Percentiles rank a stretch among this genome's conserved stretches.
Conservation (phyloP, 2,329 filamentous ascomycete genomes). For the Calonectria henricotiae region DNA sequence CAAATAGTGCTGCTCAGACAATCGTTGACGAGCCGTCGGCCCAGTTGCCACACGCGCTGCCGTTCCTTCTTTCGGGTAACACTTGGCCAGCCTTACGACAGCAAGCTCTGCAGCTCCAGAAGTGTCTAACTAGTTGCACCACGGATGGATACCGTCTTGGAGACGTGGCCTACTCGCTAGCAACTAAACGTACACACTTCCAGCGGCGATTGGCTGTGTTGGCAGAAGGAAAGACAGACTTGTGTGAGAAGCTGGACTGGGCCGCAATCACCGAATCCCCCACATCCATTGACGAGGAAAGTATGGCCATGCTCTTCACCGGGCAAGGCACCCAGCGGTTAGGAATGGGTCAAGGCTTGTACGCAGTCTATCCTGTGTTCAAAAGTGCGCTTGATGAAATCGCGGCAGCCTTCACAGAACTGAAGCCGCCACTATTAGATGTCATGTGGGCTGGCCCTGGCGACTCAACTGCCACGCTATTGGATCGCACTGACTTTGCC, state of each 20-base stretch:
- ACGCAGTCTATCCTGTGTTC: neutral
- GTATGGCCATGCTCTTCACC: neutral
- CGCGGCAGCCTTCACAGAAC: neutral
- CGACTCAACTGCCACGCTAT: neutral
- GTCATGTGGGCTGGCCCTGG: neutral
- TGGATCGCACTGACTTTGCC: conserved; percentile 1
- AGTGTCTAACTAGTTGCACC: neutral
- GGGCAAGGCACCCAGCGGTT: neutral
- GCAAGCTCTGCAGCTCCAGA: neutral
- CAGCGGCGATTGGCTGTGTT: neutral
- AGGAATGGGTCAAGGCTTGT: neutral
- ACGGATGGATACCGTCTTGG: neutral
- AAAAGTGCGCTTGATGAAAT: neutral
- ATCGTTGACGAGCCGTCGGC: neutral
- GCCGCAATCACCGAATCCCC: neutral
- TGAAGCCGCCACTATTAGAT: neutral
- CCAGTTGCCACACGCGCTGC: neutral
- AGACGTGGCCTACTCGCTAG: neutral
- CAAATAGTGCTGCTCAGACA: too few species aligned
- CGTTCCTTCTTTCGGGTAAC: neutral
- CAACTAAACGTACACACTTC: neutral
- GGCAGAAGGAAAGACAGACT: neutral
- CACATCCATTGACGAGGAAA: neutral
- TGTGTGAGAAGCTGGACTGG: neutral
- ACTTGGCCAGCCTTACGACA: neutral